Percentiles rank a stretch among this genome's conserved stretches.
phyloP scores from a whole-genome alignment of 2,329 filamentous ascomycete species.

The Aspergillus fijiensis region DNA sequence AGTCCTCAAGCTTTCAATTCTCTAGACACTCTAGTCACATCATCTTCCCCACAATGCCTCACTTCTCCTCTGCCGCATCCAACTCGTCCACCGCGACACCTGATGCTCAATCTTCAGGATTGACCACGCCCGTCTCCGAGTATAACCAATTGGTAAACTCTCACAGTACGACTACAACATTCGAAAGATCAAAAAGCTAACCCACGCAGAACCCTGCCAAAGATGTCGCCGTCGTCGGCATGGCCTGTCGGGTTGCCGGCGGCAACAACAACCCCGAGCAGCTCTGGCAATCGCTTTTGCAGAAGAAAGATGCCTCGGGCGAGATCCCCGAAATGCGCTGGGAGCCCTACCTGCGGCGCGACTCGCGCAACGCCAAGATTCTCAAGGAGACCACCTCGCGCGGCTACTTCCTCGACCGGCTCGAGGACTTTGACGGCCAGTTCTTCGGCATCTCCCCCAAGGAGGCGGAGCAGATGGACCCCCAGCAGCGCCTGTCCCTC shows the following conservation, averaged over 20 bases:
- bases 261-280: slow-evolving; percentile 30
- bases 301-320: slow-evolving; percentile 29
- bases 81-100: no score
- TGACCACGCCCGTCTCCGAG: neutral
- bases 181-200: neutral
- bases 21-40: no score
- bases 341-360: slow-evolving; percentile 31
- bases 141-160: neutral
- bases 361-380: slow-evolving; percentile 27
- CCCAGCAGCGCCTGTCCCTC: slow-evolving; percentile 29
- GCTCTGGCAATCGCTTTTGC: slow-evolving; percentile 35
- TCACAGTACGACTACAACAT: no score
- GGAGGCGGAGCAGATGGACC: slow-evolving; percentile 31
- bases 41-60: no score
- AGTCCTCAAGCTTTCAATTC: no score
- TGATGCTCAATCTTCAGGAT: no score
- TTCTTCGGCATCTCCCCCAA: slow-evolving; percentile 32
- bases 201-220: slow-evolving; percentile 5
- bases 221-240: slow-evolving; percentile 36
- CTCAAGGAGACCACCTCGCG: slow-evolving; percentile 24
- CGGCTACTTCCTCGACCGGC: neutral
- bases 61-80: no score
- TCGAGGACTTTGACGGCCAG: slow-evolving; percentile 24
- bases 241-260: slow-evolving; percentile 35
- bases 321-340: slow-evolving; percentile 33